Evolutionary conservation across 768 basidiomycete genomes (phyloP).

Genomic region (Amanita jacksonii): DNA sequence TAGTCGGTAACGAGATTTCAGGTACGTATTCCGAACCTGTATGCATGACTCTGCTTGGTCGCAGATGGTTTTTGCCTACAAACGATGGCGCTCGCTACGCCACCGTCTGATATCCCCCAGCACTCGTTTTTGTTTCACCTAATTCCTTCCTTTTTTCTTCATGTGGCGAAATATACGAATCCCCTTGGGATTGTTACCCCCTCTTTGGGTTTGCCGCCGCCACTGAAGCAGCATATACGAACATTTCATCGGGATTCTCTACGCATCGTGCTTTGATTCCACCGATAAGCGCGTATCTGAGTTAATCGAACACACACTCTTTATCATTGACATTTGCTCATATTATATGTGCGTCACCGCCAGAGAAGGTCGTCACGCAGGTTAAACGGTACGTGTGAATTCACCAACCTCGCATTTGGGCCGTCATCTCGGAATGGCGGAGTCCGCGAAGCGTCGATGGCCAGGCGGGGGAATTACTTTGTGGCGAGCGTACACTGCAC

Average conservation of each 20-base stretch:
- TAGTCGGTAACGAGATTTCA: neutral
- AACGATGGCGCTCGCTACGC: neutral
- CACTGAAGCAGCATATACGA: neutral
- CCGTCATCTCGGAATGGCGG: too few relatives aligned
- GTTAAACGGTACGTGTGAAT: too few relatives aligned
- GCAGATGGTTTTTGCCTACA: neutral
- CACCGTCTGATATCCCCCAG: constrained; percentile 4
- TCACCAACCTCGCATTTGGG: too few relatives aligned
- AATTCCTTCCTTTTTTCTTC: constrained; percentile 1
- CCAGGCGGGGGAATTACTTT: too few relatives aligned
- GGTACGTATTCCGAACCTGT: neutral
- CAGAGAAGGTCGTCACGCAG: too few relatives aligned
- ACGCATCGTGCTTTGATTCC: neutral
- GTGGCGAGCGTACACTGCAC: too few relatives aligned
- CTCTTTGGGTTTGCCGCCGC: constrained; percentile 6
- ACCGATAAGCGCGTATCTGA: constrained; percentile 5
- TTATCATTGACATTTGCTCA: neutral
- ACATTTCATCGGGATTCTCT: too few relatives aligned
- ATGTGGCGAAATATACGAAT: constrained; percentile 8
- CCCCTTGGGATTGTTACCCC: constrained; percentile 2
- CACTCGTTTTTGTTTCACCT: neutral
- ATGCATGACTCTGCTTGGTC: neutral
- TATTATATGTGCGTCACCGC: too few relatives aligned
- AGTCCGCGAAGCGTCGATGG: too few relatives aligned
- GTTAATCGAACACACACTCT: neutral